phyloP scores from a whole-genome alignment of 2,329 filamentous ascomycete species.

The Chalaropsis ovoidea region DNA sequence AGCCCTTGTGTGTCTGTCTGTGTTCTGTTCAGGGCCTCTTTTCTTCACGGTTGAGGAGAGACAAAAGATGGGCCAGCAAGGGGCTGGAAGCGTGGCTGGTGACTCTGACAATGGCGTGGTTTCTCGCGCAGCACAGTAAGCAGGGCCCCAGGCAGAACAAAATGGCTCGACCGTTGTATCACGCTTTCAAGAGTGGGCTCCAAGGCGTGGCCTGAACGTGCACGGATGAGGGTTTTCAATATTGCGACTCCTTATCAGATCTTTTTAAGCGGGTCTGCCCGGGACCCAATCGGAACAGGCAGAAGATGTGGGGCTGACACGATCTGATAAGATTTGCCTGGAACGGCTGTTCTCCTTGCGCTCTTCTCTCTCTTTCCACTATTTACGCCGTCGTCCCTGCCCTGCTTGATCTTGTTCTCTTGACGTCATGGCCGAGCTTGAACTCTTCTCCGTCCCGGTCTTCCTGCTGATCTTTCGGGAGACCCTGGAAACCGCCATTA shows the following conservation, averaged over 20 bases:
- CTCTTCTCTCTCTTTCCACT: background rate
- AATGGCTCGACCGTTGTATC: too few relatives aligned
- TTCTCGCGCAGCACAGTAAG: too few relatives aligned
- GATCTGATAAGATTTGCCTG: slow-evolving; percentile 24
- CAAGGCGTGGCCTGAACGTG: background rate
- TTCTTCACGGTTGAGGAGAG: background rate
- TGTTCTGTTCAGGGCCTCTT: background rate
- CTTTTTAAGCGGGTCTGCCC: slow-evolving; percentile 1
- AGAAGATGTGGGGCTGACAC: slow-evolving; percentile 18
- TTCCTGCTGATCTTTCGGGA: slow-evolving; percentile 90
- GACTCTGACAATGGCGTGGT: too few relatives aligned
- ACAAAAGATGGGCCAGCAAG: background rate
- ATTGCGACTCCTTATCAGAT: slow-evolving; percentile 20
- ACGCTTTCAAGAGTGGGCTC: background rate
- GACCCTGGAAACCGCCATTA: slow-evolving; percentile 70
- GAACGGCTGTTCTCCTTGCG: background rate
- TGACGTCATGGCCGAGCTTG: slow-evolving; percentile 44
- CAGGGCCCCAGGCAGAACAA: too few relatives aligned
- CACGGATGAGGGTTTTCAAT: background rate
- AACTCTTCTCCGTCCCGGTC: slow-evolving; percentile 67
- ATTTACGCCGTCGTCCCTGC: background rate
- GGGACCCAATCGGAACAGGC: background rate
- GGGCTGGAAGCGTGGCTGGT: too few relatives aligned
- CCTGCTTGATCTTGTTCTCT: background rate
- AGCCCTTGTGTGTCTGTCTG: background rate